Percentiles rank a stretch among this genome's conserved stretches.
Evolutionary conservation across 106 monocot genomes (phyloP).

Genomic region (Triglochin maritima): DNA sequence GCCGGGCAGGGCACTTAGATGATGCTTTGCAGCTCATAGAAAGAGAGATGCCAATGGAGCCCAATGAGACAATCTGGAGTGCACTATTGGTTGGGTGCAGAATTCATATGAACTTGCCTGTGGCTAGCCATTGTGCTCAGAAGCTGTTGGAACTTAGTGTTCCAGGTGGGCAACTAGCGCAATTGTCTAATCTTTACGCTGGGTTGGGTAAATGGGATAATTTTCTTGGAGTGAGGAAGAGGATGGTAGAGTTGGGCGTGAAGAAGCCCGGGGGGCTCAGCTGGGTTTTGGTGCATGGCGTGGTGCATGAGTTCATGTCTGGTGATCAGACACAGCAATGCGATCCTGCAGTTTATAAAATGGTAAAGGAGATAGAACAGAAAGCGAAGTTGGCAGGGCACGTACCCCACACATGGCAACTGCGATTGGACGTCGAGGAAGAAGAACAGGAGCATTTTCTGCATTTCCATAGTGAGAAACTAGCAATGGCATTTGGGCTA

Average conservation of each 20-base stretch:
- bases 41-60: constrained; percentile 22
- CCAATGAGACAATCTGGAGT: constrained; percentile 24
- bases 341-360: constrained; percentile 1
- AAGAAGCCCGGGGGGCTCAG: constrained; percentile 17
- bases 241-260: constrained; percentile 9
- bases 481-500: constrained; percentile 9
- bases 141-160: constrained; percentile 20
- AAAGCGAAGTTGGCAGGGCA: constrained; percentile 3
- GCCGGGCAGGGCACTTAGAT: constrained; percentile 9
- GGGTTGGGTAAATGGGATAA: constrained; percentile 14
- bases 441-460: constrained; percentile 19
- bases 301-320: constrained; percentile 9
- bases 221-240: constrained; percentile 15
- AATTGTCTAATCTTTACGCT: constrained; percentile 24
- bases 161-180: constrained; percentile 16
- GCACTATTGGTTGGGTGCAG: constrained; percentile 21
- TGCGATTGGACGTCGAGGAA: constrained; percentile 16
- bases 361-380: constrained; percentile 1
- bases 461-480: constrained; percentile 15
- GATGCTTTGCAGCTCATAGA: constrained; percentile 20
- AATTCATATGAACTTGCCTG: constrained; percentile 6
- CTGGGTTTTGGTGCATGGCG: constrained; percentile 15
- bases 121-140: constrained; percentile 9
- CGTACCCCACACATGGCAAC: constrained; percentile 7
- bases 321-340: constrained; percentile 10